A percentile compares a stretch with the other conserved stretches of the same genome.
These are phyloP conservation scores for Tardiomyces depauwii DNA, from an alignment of 1,139 yeast genomes.

Conservation along the genomic window DNA sequence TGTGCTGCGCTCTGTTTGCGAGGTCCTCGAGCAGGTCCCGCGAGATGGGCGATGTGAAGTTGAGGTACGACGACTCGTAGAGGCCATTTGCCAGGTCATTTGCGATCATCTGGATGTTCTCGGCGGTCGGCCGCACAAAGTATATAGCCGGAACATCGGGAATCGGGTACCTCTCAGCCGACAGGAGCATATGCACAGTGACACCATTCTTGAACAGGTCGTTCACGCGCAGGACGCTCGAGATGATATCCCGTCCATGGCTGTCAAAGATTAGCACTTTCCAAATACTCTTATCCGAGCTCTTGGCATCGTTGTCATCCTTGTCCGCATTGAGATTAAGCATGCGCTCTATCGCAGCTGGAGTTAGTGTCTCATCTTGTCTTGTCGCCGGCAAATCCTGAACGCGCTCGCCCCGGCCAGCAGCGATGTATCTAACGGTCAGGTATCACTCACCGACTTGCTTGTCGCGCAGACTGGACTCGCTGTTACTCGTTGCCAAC, in stretches of 20 bases:
- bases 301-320: conserved; percentile 6
- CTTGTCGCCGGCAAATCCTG: no score
- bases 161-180: conserved; percentile 59
- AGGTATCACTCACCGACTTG: conserved; percentile 27
- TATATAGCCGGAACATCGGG: conserved; percentile 94
- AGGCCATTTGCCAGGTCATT: conserved; percentile 63
- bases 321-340: conserved; percentile 48
- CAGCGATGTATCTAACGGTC: no score
- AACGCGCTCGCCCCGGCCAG: no score
- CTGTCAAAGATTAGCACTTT: conserved; percentile 81
- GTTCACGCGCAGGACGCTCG: conserved; percentile 82
- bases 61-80: conserved; percentile 71
- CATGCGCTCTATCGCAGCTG: conserved; percentile 54
- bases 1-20: conserved; percentile 68
- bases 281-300: conserved; percentile 55
- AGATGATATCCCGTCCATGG: conserved; percentile 72
- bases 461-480: conserved; percentile 24
- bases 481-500: neutral
- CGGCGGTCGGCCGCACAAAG: conserved; percentile 78
- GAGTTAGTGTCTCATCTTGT: neutral
- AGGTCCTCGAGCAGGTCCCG: conserved; percentile 78
- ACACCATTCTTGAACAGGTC: conserved; percentile 83
- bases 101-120: conserved; percentile 56
- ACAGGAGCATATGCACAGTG: conserved; percentile 73
- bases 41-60: conserved; percentile 71